These are phyloP conservation scores for Oropetium thomaeum DNA, from an alignment of 176 grass and related monocot species.

Conservation along the genomic window DNA sequence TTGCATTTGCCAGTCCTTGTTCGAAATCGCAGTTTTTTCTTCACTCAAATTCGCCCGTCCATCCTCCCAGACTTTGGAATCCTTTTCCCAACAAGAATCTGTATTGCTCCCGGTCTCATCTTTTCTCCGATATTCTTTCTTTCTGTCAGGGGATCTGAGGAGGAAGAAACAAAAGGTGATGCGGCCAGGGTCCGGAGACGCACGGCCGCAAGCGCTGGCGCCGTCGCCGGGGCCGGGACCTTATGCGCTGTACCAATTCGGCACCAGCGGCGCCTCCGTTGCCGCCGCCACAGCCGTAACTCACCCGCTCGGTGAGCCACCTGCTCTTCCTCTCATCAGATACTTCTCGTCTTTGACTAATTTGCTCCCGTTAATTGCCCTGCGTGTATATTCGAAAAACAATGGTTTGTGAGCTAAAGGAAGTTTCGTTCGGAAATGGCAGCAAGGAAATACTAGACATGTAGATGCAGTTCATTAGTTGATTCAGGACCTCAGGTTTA, in stretches of 20 bases:
- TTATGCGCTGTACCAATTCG: conserved; percentile 63
- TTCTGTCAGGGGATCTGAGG: conserved; percentile 1
- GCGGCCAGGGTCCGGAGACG: conserved; percentile 2
- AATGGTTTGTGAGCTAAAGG: neutral
- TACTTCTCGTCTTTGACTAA: neutral
- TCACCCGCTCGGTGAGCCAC: conserved; percentile 70
- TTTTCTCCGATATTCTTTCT: neutral
- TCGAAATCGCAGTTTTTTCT: neutral
- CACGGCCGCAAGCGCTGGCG: neutral
- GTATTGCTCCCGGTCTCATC: neutral
- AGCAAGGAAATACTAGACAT: conserved; percentile 2
- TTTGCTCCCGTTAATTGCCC: neutral
- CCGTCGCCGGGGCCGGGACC: neutral
- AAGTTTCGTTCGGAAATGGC: neutral
- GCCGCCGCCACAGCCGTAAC: conserved; percentile 69
- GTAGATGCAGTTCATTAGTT: neutral
- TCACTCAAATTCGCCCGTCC: neutral
- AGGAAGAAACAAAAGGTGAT: conserved; percentile 21
- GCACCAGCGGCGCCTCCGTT: conserved; percentile 73
- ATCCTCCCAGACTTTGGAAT: neutral
- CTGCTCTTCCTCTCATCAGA: neutral
- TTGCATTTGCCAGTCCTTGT: neutral
- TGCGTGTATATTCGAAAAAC: neutral
- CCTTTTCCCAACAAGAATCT: neutral
- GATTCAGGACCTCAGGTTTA: neutral